Base-by-base conservation (phyloP, 2,329 filamentous ascomycete genomes). In the Trichophyton rubrum region DNA sequence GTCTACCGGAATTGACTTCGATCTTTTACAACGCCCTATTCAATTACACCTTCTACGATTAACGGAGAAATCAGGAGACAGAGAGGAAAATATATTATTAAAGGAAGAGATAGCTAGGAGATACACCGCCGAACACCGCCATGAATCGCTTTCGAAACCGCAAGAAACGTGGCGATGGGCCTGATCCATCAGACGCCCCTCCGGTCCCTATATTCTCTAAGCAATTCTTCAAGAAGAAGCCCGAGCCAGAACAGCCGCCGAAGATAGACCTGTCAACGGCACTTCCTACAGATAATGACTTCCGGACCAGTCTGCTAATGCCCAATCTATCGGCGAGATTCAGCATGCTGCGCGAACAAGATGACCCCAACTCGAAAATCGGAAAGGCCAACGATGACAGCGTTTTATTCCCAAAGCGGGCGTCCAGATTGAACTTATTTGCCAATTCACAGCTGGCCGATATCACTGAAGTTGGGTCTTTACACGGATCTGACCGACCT, bases 321-420 rank as follows among this genome's bases (percentile, higher is more conserved):
- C 91, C 90, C 0, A 92, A 91, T 47, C 80, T 99, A 3, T 97
- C 92, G 0, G 90, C 91, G 11, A 85, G 93, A 5, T 99, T 99
- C 73, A 97, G 92, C 67, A 97, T 97, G 92, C 78, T 97, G 35
- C 81, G 90, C 68, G 92, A 96, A 73, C 92, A 96, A 72, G 91
- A 96, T 71, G 90, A 96, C 68, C 92, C 92, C 0, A 86, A 79
- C 64, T 92, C 90, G 1, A 88, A 90, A 71, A 81, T 96, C 35
- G 92, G 92, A 61, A 96, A 97, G 73, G 92, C 92, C 15, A 93
- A 88, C 73, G 92, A 97, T 70, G 92, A 96, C 73, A 96, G 91
- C 66, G 91, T 97, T 2, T 76, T 97, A 20, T 88, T 85, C 64
- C 88, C 88, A 2, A 91, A 89, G 68, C 83, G 90, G 59, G 86